Base-by-base conservation (phyloP, 176 grass and related monocot species). In the Poa annua region DNA sequence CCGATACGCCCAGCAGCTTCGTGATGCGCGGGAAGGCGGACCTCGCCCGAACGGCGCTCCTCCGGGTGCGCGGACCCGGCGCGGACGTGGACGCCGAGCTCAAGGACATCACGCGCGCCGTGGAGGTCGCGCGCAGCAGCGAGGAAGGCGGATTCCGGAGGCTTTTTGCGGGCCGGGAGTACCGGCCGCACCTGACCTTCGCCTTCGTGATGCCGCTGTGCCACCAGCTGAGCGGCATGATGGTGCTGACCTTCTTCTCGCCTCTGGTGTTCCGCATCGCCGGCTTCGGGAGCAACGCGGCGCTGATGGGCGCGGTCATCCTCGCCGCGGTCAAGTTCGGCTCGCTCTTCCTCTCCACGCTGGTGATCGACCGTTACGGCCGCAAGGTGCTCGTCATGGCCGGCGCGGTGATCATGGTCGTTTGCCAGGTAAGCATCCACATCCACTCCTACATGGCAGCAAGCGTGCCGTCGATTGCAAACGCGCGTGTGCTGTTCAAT, bases 1-100 rank as follows among this genome's bases (percentile, higher is more conserved):
- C 92, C 6, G 94, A 97, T 75, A 97, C 89, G 3, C 94, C 92
- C 7, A 97, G 89, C 68, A 97, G 94, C 83, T 88, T 92, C 49
- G 78, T 92, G 20, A 79, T 91, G 63, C 92, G 94, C 4, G 92
- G 90, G 68, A 71, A 71, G 68, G 41, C 41, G 11, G 68, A 71
- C 6, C 68, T 71, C 6, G 68, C 68, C 41, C 11, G 68, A 3
- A 13, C 41, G 41, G 68, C 68, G 42, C 68, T 71, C 68, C 41
- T 71, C 68, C 68, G 68, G 41, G 68, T 71, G 68, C 68, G 68
- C n/a, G 68, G 68, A 6, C 1, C 68, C 21, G 24, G 41, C 68
- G 68, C 68, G 6, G 44, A 71, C 68, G 68, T 71, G 68, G 68
- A 71, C 41, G 68, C 68, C 12, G 68, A 71, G 68, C 68, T 71